Evolutionary conservation across 1,284 basidiomycete species (phyloP).

Genomic region (Rhodotorula glutinis): DNA sequence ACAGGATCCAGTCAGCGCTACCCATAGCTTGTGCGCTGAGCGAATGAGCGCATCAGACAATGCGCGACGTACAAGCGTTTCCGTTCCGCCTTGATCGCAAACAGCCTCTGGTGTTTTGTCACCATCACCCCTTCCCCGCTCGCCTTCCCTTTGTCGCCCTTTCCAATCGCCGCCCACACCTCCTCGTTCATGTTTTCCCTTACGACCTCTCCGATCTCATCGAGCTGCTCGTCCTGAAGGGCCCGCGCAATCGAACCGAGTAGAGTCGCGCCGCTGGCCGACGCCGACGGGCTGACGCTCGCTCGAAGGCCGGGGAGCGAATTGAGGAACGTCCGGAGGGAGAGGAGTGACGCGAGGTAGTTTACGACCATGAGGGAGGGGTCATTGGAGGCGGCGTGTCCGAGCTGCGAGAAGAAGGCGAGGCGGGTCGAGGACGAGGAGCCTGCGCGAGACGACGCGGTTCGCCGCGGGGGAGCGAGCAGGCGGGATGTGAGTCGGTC

Average conservation of each 20-base stretch:
- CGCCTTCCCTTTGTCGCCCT: not conserved
- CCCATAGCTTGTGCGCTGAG: not conserved
- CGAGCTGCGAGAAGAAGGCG: conserved; percentile 14
- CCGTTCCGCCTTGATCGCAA: conserved; percentile 40
- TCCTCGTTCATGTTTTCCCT: conserved; percentile 69
- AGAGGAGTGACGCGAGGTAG: conserved; percentile 71
- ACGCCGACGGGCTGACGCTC: conserved; percentile 53
- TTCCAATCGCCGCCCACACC: conserved; percentile 66
- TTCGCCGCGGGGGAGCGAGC: conserved; percentile 4
- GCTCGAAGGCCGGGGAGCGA: conserved; percentile 61
- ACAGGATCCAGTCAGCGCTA: not conserved
- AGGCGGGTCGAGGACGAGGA: not conserved
- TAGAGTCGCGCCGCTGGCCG: conserved; percentile 50
- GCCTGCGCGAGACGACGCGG: not conserved
- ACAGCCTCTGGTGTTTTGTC: conserved; percentile 30
- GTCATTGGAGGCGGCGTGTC: conserved; percentile 14
- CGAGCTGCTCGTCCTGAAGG: conserved; percentile 66
- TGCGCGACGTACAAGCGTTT: conserved; percentile 26
- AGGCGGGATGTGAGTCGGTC: conserved; percentile 68
- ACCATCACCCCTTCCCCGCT: conserved; percentile 19
- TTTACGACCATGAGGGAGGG: conserved; percentile 62
- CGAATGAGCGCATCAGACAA: not conserved
- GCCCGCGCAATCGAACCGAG: conserved; percentile 66
- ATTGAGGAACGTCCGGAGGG: conserved; percentile 65
- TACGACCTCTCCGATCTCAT: conserved; percentile 61